These are phyloP conservation scores for Chlamydomonas sp. DNA, from an alignment of 139 green algal species.

Conservation along the genomic window DNA sequence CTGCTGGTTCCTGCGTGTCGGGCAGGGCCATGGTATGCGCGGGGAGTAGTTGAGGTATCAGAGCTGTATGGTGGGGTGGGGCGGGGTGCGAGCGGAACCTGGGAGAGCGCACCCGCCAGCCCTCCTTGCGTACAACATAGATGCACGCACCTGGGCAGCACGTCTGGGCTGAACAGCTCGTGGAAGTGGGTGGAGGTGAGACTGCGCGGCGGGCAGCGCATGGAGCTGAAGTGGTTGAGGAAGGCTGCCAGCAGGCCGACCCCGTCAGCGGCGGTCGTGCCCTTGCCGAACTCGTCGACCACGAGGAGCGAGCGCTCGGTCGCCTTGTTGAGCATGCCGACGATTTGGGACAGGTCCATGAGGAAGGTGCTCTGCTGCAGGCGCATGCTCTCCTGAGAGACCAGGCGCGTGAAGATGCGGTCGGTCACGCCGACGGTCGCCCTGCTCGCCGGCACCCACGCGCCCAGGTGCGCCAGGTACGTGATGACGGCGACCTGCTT, in stretches of 20 bases:
- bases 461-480: conserved; percentile 71
- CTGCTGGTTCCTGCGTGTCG: conserved; percentile 21
- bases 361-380: conserved; percentile 66
- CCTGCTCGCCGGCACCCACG: conserved; percentile 53
- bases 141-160: conserved; percentile 29
- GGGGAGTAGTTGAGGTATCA: too few relatives aligned
- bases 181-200: conserved; percentile 77
- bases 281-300: conserved; percentile 96
- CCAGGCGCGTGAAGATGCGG: conserved; percentile 64
- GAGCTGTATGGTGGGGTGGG: too few relatives aligned
- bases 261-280: conserved; percentile 75
- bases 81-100: not conserved
- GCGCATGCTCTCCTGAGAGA: conserved; percentile 32
- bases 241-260: conserved; percentile 61
- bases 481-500: conserved; percentile 86
- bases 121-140: not conserved
- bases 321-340: conserved; percentile 59
- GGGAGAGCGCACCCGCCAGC: not conserved
- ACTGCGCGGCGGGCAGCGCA: conserved; percentile 34
- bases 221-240: conserved; percentile 41
- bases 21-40: not conserved
- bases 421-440: conserved; percentile 69
- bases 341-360: conserved; percentile 67
- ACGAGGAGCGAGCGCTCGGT: conserved; percentile 75
- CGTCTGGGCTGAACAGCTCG: conserved; percentile 43